Evolutionary conservation across 441 rosid genomes (phyloP).

Genomic region (Aquilaria agallochum): DNA sequence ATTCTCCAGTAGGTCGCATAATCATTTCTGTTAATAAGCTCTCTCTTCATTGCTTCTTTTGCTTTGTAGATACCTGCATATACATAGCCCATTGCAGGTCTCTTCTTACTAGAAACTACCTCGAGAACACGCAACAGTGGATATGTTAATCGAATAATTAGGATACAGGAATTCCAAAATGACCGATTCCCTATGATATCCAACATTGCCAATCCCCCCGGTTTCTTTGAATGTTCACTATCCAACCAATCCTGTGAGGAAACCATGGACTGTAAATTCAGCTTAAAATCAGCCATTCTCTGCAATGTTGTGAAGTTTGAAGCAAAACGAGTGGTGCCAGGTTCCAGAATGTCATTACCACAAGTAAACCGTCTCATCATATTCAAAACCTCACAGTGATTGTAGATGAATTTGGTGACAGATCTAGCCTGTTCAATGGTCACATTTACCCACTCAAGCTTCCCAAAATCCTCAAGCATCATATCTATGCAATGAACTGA

Average conservation of each 20-base stretch:
- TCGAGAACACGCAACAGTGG: constrained; percentile 60
- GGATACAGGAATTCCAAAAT: constrained; percentile 64
- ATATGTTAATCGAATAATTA: constrained; percentile 41
- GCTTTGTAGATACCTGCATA: constrained; percentile 72
- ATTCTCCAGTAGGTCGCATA: constrained; percentile 72
- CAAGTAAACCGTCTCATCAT: constrained; percentile 60
- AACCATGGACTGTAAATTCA: constrained; percentile 68
- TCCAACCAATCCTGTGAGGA: constrained; percentile 83
- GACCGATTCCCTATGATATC: constrained; percentile 53
- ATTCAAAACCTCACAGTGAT: constrained; percentile 57
- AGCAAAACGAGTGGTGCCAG: constrained; percentile 45
- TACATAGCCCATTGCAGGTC: constrained; percentile 80
- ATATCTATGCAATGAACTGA: constrained; percentile 58
- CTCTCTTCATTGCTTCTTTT: constrained; percentile 70
- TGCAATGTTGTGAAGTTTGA: constrained; percentile 60
- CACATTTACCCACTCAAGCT: constrained; percentile 55
- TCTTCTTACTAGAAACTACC: constrained; percentile 50
- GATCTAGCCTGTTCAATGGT: constrained; percentile 64
- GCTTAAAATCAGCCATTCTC: constrained; percentile 52
- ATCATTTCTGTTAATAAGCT: constrained; percentile 58
- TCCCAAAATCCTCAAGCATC: constrained; percentile 68
- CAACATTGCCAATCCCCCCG: constrained; percentile 57
- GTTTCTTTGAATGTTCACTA: constrained; percentile 53
- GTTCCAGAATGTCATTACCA: constrained; percentile 70
- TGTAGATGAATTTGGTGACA: constrained; percentile 71